phyloP scores from a whole-genome alignment of 2,329 filamentous ascomycete genomes.

The Aspergillus versicolor region DNA sequence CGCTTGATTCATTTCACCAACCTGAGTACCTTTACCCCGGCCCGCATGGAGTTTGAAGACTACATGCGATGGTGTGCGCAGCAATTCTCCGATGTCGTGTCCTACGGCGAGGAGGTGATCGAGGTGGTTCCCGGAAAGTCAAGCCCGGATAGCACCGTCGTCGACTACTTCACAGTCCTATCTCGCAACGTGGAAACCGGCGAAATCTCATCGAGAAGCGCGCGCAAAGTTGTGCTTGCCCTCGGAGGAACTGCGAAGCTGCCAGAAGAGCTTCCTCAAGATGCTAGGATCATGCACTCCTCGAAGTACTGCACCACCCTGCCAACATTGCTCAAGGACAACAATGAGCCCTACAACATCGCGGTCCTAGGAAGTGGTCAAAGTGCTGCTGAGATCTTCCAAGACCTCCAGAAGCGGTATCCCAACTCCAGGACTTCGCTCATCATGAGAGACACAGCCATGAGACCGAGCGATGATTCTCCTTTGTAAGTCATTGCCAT shows the following conservation, averaged over 20 bases:
- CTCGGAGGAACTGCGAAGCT: slow-evolving; percentile 69
- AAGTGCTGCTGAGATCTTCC: slow-evolving; percentile 92
- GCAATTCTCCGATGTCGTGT: slow-evolving; percentile 71
- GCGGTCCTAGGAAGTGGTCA: slow-evolving; percentile 88
- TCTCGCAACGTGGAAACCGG: slow-evolving; percentile 59
- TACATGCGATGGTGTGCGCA: slow-evolving; percentile 91
- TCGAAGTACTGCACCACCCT: slow-evolving; percentile 69
- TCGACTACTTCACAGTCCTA: slow-evolving; percentile 67
- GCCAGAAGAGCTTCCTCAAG: slow-evolving; percentile 66
- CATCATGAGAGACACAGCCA: slow-evolving; percentile 77
- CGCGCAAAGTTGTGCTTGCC: slow-evolving; percentile 61
- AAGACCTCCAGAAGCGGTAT: slow-evolving; percentile 78
- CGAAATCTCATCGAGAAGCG: slow-evolving; percentile 37
- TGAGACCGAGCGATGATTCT: slow-evolving; percentile 91
- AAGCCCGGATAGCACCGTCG: slow-evolving; percentile 46
- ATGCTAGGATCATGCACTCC: slow-evolving; percentile 78
- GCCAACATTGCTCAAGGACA: slow-evolving; percentile 39
- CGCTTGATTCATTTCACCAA: slow-evolving; percentile 91
- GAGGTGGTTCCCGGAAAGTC: slow-evolving; percentile 63
- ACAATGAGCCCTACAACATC: slow-evolving; percentile 60
- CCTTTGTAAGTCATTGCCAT: slow-evolving; percentile 69
- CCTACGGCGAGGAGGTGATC: slow-evolving; percentile 75
- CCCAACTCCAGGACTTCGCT: slow-evolving; percentile 76
- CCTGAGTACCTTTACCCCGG: slow-evolving; percentile 81
- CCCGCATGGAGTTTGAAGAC: slow-evolving; percentile 87